These are phyloP conservation scores for Trichophyton mentagrophytes DNA, from an alignment of 2,329 filamentous ascomycete species.

Conservation along the genomic window DNA sequence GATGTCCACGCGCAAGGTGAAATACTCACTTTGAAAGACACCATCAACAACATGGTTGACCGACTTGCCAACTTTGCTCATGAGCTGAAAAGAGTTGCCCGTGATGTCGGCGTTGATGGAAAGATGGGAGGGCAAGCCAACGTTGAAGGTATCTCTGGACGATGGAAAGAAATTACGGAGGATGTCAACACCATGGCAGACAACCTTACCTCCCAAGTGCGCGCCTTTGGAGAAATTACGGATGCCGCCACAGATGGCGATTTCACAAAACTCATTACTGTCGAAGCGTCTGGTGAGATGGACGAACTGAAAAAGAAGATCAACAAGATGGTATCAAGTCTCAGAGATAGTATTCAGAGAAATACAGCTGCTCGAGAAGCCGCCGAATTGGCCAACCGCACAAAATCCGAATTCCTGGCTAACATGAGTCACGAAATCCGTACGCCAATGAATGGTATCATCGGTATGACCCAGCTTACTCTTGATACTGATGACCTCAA, in stretches of 20 bases:
- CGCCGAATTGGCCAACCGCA: constrained; percentile 92
- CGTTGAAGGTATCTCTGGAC: constrained; percentile 78
- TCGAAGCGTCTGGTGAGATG: constrained; percentile 97
- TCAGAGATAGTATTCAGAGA: constrained; percentile 89
- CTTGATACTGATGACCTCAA: constrained; percentile 90
- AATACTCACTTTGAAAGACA: constrained; percentile 85
- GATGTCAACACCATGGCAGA: constrained; percentile 90
- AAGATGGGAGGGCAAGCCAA: constrained; percentile 98
- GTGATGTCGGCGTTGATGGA: constrained; percentile 91
- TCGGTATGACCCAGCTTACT: constrained; percentile 94
- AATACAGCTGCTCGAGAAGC: constrained; percentile 93
- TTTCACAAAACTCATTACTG: constrained; percentile 91
- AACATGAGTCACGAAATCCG: constrained; percentile 99
- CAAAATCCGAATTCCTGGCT: constrained; percentile 93
- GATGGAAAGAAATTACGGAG: constrained; percentile 97
- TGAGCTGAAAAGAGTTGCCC: constrained; percentile 87
- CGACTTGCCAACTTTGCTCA: constrained; percentile 90
- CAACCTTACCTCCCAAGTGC: constrained; percentile 85
- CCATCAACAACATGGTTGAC: constrained; percentile 98
- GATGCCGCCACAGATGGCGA: constrained; percentile 93
- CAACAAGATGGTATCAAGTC: constrained; percentile 96
- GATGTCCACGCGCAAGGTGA: constrained; percentile 91
- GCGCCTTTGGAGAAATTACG: constrained; percentile 97
- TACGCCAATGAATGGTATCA: constrained; percentile 95
- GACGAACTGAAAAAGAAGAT: constrained; percentile 98